Conservation (phyloP, 768 basidiomycete genomes). For the Tylopilus sp. region DNA sequence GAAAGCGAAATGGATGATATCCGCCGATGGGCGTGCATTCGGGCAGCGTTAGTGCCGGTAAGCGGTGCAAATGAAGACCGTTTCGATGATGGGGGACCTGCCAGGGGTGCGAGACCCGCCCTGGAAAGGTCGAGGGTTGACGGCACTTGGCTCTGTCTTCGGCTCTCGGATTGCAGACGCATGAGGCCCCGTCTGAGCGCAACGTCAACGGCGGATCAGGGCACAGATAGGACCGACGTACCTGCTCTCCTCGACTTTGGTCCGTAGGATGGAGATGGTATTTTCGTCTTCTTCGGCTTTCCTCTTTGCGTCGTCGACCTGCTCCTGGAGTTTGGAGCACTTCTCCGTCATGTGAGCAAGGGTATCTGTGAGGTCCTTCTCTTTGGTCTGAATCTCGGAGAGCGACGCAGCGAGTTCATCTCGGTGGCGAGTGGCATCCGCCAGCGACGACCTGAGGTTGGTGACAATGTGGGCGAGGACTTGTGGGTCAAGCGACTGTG, state of each 20-base stretch:
- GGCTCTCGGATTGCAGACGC: conserved; percentile 77
- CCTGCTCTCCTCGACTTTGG: conserved; percentile 90
- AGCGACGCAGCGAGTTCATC: conserved; percentile 60
- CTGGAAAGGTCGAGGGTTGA: conserved; percentile 55
- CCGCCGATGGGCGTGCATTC: conserved; percentile 57
- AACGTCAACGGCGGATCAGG: conserved; percentile 4
- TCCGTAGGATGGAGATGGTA: conserved; percentile 67
- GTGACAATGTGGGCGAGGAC: conserved; percentile 75
- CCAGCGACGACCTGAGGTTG: conserved; percentile 63
- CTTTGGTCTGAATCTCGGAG: conserved; percentile 46
- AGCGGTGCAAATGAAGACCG: conserved; percentile 76
- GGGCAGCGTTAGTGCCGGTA: conserved; percentile 48
- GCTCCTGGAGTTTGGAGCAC: conserved; percentile 54
- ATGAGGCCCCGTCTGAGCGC: conserved; percentile 71
- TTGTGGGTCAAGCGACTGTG: conserved; percentile 64
- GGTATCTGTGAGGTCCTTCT: conserved; percentile 61
- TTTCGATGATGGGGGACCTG: conserved; percentile 53
- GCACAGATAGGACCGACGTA: conserved; percentile 30
- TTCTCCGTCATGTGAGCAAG: conserved; percentile 64
- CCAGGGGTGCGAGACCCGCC: conserved; percentile 37
- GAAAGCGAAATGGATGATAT: conserved; percentile 78
- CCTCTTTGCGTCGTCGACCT: conserved; percentile 47
- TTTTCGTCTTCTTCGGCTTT: conserved; percentile 72
- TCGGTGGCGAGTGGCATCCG: conserved; percentile 65
- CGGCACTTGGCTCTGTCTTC: conserved; percentile 54